Evolutionary conservation across 2,329 filamentous ascomycete species (phyloP).

Genomic region (Beauveria rudraprayagi): DNA sequence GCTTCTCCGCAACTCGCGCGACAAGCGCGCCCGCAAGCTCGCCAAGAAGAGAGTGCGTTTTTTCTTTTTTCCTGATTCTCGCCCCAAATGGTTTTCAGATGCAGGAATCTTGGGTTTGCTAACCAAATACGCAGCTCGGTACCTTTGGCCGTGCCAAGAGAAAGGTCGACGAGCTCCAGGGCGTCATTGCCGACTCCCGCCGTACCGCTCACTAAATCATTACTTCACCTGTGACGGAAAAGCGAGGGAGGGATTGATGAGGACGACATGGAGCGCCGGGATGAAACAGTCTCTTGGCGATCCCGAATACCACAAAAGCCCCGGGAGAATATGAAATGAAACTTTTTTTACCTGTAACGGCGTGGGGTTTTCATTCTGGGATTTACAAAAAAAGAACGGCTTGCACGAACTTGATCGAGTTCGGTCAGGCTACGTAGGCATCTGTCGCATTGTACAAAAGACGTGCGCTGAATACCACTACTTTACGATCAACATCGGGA

Average conservation of each 20-base stretch:
- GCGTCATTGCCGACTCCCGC: conserved; percentile 95
- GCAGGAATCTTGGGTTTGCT: not conserved
- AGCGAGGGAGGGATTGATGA: not conserved
- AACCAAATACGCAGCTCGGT: conserved; percentile 61
- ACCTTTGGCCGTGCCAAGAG: conserved; percentile 98
- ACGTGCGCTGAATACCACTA: conserved; percentile 11
- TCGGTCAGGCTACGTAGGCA: conserved; percentile 1
- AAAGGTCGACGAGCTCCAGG: conserved; percentile 99
- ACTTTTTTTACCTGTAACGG: conserved; percentile 7
- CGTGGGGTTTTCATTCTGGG: conserved; percentile 11
- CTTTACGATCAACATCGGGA: not conserved
- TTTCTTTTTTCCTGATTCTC: not conserved
- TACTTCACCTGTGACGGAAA: not conserved
- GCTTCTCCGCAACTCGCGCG: conserved; percentile 97
- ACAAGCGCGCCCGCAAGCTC: conserved; percentile 98
- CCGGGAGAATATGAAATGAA: conserved; percentile 7
- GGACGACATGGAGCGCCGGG: not conserved
- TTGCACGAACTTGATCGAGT: conserved; percentile 8
- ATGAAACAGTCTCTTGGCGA: not conserved
- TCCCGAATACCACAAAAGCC: not conserved
- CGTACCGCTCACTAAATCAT: conserved; percentile 48
- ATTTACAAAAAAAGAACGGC: conserved; percentile 3
- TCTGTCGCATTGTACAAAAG: conserved; percentile 6
- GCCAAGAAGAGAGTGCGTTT: conserved; percentile 92
- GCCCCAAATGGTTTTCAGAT: not conserved